Percentiles rank a stretch among this genome's conserved stretches.
These are phyloP conservation scores for Cairneyella variabilis DNA, from an alignment of 495 filamentous ascomycete species.

Conservation along the genomic window DNA sequence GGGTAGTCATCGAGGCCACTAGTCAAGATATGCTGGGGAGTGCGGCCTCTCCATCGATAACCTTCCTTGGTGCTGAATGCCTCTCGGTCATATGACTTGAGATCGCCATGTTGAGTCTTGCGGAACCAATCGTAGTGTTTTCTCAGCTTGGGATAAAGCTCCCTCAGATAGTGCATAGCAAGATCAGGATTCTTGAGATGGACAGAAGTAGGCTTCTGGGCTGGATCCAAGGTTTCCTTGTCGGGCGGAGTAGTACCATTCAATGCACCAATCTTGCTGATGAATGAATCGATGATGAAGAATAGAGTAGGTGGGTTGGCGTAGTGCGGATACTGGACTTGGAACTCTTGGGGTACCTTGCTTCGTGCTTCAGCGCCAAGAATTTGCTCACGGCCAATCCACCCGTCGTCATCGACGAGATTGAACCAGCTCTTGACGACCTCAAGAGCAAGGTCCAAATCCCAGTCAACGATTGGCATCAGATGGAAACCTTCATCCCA, in stretches of 20 bases:
- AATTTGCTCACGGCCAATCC: slow-evolving; percentile 97
- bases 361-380: slow-evolving; percentile 89
- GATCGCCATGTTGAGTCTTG: slow-evolving; percentile 83
- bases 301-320: slow-evolving; percentile 98
- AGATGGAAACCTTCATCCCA: slow-evolving; percentile 99
- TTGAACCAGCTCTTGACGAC: slow-evolving; percentile 95
- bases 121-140: slow-evolving; percentile 94
- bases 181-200: slow-evolving; percentile 64
- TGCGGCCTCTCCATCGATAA: slow-evolving; percentile 95
- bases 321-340: slow-evolving; percentile 94
- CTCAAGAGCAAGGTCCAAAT: slow-evolving; percentile 85
- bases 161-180: slow-evolving; percentile 69
- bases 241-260: slow-evolving; percentile 19
- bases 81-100: slow-evolving; percentile 85
- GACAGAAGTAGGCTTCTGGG: slow-evolving; percentile 26
- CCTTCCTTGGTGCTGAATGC: slow-evolving; percentile 83
- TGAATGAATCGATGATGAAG: slow-evolving; percentile 76
- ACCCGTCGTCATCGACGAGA: slow-evolving; percentile 93
- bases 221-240: slow-evolving; percentile 14
- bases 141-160: slow-evolving; percentile 87
- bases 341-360: slow-evolving; percentile 95
- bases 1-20: slow-evolving; percentile 97
- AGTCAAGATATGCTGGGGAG: slow-evolving; percentile 78
- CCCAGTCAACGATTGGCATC: slow-evolving; percentile 88
- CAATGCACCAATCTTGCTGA: slow-evolving; percentile 59